Conservation (phyloP, 306 rosid species). For the Fragaria nilgerrensis region DNA sequence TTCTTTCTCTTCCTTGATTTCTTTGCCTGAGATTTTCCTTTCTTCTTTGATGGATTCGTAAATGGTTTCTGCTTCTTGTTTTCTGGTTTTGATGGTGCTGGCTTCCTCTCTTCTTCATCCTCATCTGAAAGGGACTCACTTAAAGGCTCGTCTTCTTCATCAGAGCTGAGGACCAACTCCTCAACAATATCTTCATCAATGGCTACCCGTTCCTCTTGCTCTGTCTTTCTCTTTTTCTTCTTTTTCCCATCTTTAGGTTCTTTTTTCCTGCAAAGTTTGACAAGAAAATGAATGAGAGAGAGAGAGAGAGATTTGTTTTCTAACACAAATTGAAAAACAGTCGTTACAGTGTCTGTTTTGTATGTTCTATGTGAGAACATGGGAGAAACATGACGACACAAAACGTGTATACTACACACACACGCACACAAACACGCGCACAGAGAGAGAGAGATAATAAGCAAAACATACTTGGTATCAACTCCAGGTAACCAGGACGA, state of each 20-base stretch:
- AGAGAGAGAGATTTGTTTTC: background rate
- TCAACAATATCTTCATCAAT: constrained; percentile 79
- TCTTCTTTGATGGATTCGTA: constrained; percentile 35
- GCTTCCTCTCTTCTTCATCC: constrained; percentile 29
- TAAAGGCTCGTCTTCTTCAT: constrained; percentile 60
- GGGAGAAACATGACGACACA: background rate
- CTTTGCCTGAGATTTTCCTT: constrained; percentile 30
- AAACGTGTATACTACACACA: background rate
- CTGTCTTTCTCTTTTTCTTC: constrained; percentile 43
- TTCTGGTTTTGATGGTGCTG: constrained; percentile 34
- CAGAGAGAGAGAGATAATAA: background rate
- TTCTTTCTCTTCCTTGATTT: constrained; percentile 38
- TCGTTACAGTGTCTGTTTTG: background rate
- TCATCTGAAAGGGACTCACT: constrained; percentile 30
- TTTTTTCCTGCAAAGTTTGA: constrained; percentile 40
- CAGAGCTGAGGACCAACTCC: constrained; percentile 87
- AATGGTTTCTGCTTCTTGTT: constrained; percentile 34
- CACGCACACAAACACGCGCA: background rate
- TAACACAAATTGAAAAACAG: background rate
- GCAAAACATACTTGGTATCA: constrained; percentile 45
- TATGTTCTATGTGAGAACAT: background rate
- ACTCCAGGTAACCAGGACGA: constrained; percentile 94
- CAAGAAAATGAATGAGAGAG: background rate
- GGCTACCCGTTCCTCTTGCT: constrained; percentile 38
- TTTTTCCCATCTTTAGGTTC: constrained; percentile 41